These are phyloP conservation scores for Conticribra guillardii DNA, from an alignment of 108 stramenopile species.

Conservation along the genomic window DNA sequence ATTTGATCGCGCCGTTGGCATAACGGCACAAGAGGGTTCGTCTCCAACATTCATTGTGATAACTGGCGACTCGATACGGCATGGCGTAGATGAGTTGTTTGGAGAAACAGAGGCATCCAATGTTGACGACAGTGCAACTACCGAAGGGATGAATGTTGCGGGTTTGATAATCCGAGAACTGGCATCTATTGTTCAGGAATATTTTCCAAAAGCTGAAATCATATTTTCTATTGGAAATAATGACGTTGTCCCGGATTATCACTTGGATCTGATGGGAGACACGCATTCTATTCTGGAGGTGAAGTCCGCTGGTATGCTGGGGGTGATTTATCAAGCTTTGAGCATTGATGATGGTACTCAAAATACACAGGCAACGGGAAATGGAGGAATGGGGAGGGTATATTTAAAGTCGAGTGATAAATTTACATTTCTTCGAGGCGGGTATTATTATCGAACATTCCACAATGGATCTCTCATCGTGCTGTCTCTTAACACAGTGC, in stretches of 20 bases:
- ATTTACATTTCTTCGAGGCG: slow-evolving; percentile 59
- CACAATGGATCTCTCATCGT: slow-evolving; percentile 46
- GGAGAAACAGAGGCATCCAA: neutral
- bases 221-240: slow-evolving; percentile 74
- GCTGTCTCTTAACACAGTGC: slow-evolving; percentile 66
- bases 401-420: slow-evolving; percentile 35
- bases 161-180: slow-evolving; percentile 38
- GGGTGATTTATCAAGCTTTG: slow-evolving; percentile 31
- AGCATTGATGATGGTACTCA: neutral
- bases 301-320: slow-evolving; percentile 37
- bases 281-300: slow-evolving; percentile 8
- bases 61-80: slow-evolving; percentile 61
- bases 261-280: slow-evolving; percentile 43
- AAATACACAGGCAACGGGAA: slow-evolving; percentile 10
- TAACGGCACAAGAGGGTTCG: slow-evolving; percentile 1
- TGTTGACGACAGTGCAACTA: slow-evolving; percentile 1
- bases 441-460: slow-evolving; percentile 59
- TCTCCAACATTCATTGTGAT: slow-evolving; percentile 50
- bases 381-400: slow-evolving; percentile 28
- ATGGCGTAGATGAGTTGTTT: slow-evolving; percentile 31
- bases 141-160: slow-evolving; percentile 27
- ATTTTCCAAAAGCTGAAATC: slow-evolving; percentile 33
- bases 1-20: slow-evolving; percentile 10
- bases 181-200: neutral
- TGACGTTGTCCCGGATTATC: slow-evolving; percentile 77